Conservation (phyloP, 176 grass and related monocot species). For the Otatea glauca region DNA sequence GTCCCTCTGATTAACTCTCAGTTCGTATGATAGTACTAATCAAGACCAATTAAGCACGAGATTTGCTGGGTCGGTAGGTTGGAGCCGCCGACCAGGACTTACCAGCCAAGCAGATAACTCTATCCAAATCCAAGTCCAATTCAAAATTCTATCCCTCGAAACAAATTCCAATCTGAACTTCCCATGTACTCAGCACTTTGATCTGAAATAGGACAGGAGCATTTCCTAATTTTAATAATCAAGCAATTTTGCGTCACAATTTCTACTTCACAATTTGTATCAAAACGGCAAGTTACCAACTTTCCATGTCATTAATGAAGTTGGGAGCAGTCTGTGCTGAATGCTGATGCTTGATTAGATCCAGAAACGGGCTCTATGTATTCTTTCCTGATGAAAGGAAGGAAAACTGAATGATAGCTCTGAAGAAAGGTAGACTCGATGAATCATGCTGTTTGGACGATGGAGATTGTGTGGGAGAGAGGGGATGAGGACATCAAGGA, state of each 20-base stretch:
- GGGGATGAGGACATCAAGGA: not conserved
- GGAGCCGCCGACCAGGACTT: not conserved
- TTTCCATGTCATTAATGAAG: not conserved
- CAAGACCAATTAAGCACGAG: conserved; percentile 5
- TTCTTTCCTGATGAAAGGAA: not conserved
- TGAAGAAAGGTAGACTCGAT: not conserved
- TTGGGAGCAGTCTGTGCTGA: not conserved
- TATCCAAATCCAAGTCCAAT: not conserved
- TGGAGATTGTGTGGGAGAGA: not conserved
- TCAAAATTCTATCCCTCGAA: not conserved
- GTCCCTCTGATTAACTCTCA: not conserved
- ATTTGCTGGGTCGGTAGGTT: conserved; percentile 9
- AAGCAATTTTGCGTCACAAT: not conserved
- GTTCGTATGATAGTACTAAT: not conserved
- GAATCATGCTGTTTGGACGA: conserved; percentile 1
- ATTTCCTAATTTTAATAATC: not conserved
- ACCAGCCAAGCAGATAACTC: not conserved
- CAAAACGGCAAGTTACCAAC: not conserved
- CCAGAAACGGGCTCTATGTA: not conserved
- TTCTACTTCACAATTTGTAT: not conserved
- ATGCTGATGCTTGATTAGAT: not conserved
- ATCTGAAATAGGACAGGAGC: not conserved
- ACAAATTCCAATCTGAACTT: not conserved
- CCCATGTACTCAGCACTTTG: not conserved
- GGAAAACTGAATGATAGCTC: not conserved